Evolutionary conservation across 257 asterid species (phyloP), one percentile per base, ranked within the genome.

Genomic region (Cynanchum wilfordii): DNA sequence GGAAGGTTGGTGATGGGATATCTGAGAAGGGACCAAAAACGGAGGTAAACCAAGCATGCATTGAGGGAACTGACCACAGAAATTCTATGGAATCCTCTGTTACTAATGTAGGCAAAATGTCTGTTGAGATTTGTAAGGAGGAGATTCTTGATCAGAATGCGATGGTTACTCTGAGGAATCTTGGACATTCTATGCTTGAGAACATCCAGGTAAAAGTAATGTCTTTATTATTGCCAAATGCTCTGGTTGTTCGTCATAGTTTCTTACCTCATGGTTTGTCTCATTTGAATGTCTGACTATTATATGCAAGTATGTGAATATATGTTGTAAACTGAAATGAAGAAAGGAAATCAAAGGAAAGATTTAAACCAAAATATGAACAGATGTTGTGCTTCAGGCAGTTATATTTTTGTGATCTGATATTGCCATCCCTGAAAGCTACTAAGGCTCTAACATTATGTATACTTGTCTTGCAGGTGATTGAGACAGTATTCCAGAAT

Each of bases 401-500:
- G 47, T 42, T 42, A 7, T 42, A 42, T 8, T 62, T 60, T 13
- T 3, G 16, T 27, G 10, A 59, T 27, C 40, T 3, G n/a, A 29
- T 59, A 5, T 3, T 59, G n/a, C n/a, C n/a, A n/a, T n/a, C n/a
- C 13, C 19, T 59, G 5, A 42, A 8, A 5, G 24, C 30, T 11
- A 8, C 17, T 3, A 62, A 20, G 40, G 33, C 25, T 52, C 59
- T 68, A 27, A 45, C 36, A 29, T 17, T 15, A 40, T 29, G 38
- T 10, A 13, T 75, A 10, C 44, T 38, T 44, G 15, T 16, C 52
- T 42, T 69, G 70, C 87, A 93, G 98, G 96, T 91, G 78, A 84
- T 93, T 55, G 96, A 93, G 71, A 82, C 94, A 10, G 90, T 80
- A 60, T 85, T 91, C 78, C 90, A 87, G 88, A 92, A 89, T 81